phyloP scores from a whole-genome alignment of 164 flowering plant species.

The Malania oleifera region DNA sequence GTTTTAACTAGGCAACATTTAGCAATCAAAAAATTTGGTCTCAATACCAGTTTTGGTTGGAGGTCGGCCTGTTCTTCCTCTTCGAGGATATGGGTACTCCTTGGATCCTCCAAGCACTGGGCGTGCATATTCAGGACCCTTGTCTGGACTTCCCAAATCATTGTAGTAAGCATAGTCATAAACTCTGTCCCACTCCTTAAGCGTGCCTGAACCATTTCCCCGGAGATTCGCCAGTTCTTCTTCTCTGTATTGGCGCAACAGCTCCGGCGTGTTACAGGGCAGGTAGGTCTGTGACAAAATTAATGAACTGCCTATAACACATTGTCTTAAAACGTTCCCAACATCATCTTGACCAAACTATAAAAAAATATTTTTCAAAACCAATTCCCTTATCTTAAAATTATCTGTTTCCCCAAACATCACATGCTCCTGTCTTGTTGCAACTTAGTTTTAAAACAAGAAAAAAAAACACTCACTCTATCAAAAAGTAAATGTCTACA shows the following conservation, averaged over 20 bases:
- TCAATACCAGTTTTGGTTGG: conserved; percentile 54
- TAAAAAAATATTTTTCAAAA: too few relatives aligned
- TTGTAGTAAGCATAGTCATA: conserved; percentile 87
- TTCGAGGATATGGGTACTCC: conserved; percentile 72
- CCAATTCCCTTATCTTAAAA: neutral
- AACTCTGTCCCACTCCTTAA: conserved; percentile 80
- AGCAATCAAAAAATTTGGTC: neutral
- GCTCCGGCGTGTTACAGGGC: conserved; percentile 59
- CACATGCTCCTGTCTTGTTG: neutral
- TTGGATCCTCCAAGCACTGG: conserved; percentile 69
- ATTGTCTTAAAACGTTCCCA: neutral
- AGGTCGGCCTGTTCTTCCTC: conserved; percentile 75
- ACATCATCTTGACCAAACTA: neutral
- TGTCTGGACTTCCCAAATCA: conserved; percentile 68
- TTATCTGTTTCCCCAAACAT: neutral
- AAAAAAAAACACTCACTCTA: too few relatives aligned
- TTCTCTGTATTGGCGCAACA: conserved; percentile 49
- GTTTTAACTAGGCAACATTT: too few relatives aligned
- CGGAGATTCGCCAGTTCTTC: conserved; percentile 60
- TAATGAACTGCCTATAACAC: conserved; percentile 1
- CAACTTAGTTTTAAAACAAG: neutral
- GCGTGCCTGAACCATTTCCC: conserved; percentile 58
- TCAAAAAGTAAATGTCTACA: too few relatives aligned
- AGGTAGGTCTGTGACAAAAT: conserved; percentile 50
- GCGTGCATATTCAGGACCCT: conserved; percentile 43